These are phyloP conservation scores for fission yeast (Schizosaccharomyces pombe) DNA, from an alignment of 805 yeast species.

Conservation along the genomic window DNA sequence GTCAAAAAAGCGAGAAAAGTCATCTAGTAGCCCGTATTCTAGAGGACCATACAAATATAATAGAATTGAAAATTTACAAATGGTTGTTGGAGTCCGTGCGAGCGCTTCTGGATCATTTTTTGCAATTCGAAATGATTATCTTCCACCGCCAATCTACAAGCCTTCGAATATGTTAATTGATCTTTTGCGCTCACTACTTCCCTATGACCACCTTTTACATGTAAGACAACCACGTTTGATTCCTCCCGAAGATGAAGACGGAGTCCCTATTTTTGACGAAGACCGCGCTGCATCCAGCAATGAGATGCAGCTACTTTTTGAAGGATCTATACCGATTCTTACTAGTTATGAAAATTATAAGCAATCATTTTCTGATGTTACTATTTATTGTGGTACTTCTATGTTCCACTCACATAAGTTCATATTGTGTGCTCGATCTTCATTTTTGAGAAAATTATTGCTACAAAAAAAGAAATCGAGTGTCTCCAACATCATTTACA, in stretches of 20 bases:
- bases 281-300: neutral
- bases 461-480: no score
- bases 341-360: neutral
- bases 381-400: neutral
- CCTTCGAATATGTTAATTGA: neutral
- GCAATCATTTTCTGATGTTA: neutral
- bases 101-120: slow-evolving; percentile 46
- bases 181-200: neutral
- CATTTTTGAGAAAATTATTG: neutral
- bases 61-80: slow-evolving; percentile 30
- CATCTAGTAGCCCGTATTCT: slow-evolving; percentile 9
- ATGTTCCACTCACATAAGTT: neutral
- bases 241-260: neutral
- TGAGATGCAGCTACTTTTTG: neutral
- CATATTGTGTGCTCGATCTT: neutral
- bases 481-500: no score
- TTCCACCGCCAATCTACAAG: slow-evolving; percentile 13
- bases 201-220: neutral
- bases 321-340: neutral
- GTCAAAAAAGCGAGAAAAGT: neutral
- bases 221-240: neutral
- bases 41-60: slow-evolving; percentile 25
- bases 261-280: neutral
- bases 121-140: slow-evolving; percentile 44
- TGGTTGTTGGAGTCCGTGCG: slow-evolving; percentile 38